Evolutionary conservation across 129 eudicot species (phyloP).

Genomic region (Lonicera japonica): DNA sequence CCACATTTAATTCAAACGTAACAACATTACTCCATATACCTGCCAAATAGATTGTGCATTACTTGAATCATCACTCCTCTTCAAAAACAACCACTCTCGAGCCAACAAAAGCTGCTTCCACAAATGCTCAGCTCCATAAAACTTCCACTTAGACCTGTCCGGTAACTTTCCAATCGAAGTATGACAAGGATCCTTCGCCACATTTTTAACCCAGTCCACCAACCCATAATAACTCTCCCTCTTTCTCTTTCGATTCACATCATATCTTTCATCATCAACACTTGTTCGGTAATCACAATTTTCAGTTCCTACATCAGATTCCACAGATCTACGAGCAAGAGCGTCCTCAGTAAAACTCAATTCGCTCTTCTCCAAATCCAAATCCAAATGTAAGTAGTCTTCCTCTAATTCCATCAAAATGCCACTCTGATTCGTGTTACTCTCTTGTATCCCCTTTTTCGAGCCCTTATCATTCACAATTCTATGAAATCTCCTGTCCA

Average conservation of each 20-base stretch:
- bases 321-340: constrained; percentile 14
- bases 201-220: constrained; percentile 52
- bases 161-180: constrained; percentile 53
- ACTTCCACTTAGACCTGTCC: constrained; percentile 62
- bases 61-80: constrained; percentile 32
- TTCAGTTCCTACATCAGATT: constrained; percentile 12
- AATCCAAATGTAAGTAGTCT: not conserved
- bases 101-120: constrained; percentile 70
- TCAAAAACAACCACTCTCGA: constrained; percentile 53
- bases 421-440: not conserved
- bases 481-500: constrained; percentile 18
- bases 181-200: constrained; percentile 65
- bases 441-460: not conserved
- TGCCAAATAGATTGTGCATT: constrained; percentile 37
- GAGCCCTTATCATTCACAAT: not conserved
- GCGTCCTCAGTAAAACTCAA: not conserved
- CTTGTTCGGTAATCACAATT: constrained; percentile 6
- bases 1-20: not conserved
- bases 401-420: constrained; percentile 16
- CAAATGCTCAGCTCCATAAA: constrained; percentile 39
- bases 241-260: constrained; percentile 47
- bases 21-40: constrained; percentile 21
- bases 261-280: constrained; percentile 20
- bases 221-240: constrained; percentile 29
- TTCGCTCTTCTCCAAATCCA: constrained; percentile 2